Base-by-base conservation (phyloP, 805 yeast species). In the Scheffersomyces amazonensis region DNA sequence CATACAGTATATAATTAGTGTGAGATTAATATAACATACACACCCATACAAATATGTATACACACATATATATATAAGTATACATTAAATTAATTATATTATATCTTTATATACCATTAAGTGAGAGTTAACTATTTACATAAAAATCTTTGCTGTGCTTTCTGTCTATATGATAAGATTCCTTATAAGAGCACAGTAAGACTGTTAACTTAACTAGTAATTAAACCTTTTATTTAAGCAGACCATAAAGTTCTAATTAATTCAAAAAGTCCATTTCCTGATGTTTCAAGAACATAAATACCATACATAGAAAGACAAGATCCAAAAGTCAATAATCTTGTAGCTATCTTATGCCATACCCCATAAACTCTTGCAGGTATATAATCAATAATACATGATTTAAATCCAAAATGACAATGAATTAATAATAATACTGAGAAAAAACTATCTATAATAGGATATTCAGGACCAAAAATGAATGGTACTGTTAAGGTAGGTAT, bases 381-480 rank as follows among this genome's bases (percentile, higher is more conserved):
- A 67, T 91, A 93, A 65, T 91, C 99, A 42, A 82, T 82, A 54
- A 93, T 89, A 71, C 97, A 91, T 32, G 95, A 73, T 62, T 84
- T 84, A 66, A 93, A 78, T 10, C 98, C 99, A 50, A 84, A 77
- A 62, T 83, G 87, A 40, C 84, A 74, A 67, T 93, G 98, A 42
- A 82, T 75, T 51, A 91, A 64, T 36, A 88, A 62, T 24, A 81
- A 65, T 20, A 81, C 64, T 17, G 87, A 78, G 49, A 88, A 74
- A 1, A 79, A 54, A 5, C 95, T 78, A 64, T 93, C 99, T 23
- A 81, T 57, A 16, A 81, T 66, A 10, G 95, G 83, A 46, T 78
- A 63, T 17, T 76, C 75, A 12, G 83, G 76, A 20, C 96, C 96
- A 33, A 83, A 73, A 27, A 83, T 75, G 48, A 89, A 76, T 16